These are phyloP conservation scores for Sporothrix globosa DNA, from an alignment of 2,329 filamentous ascomycete genomes.

Conservation along the genomic window DNA sequence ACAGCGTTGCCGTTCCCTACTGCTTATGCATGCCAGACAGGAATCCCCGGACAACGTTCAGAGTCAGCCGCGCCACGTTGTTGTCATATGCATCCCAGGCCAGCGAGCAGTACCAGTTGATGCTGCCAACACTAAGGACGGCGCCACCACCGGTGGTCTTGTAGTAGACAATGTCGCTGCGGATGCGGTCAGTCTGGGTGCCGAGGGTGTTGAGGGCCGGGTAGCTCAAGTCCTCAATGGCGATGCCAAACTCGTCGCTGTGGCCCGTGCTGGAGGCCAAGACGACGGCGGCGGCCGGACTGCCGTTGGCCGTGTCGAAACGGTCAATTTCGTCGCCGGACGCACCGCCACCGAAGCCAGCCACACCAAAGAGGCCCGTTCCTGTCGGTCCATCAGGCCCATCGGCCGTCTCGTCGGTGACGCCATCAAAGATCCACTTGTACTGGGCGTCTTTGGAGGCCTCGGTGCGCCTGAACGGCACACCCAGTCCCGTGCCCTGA, in stretches of 20 bases:
- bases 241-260: slow-evolving; percentile 37
- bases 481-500: slow-evolving; percentile 40
- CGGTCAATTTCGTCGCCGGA: slow-evolving; percentile 46
- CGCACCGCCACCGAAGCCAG: slow-evolving; percentile 42
- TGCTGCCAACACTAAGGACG: too few relatives aligned
- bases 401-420: background rate
- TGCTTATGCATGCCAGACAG: too few relatives aligned
- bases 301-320: slow-evolving; percentile 41
- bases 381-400: slow-evolving; percentile 22
- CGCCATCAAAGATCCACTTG: slow-evolving; percentile 33
- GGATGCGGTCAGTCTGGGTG: slow-evolving; percentile 18
- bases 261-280: slow-evolving; percentile 40
- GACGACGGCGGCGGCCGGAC: slow-evolving; percentile 40
- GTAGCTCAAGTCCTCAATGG: slow-evolving; percentile 37
- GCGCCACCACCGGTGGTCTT: too few relatives aligned
- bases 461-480: slow-evolving; percentile 36
- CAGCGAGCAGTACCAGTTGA: too few relatives aligned
- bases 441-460: slow-evolving; percentile 23
- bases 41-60: too few relatives aligned
- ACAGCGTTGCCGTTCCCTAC: too few relatives aligned
- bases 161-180: too few relatives aligned
- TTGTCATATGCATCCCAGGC: too few relatives aligned
- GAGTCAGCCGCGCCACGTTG: too few relatives aligned
- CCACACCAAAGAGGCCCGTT: slow-evolving; percentile 32
- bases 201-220: slow-evolving; percentile 38